These are phyloP conservation scores for Saraca asoca DNA, from an alignment of 331 rosid genomes.

Conservation along the genomic window DNA sequence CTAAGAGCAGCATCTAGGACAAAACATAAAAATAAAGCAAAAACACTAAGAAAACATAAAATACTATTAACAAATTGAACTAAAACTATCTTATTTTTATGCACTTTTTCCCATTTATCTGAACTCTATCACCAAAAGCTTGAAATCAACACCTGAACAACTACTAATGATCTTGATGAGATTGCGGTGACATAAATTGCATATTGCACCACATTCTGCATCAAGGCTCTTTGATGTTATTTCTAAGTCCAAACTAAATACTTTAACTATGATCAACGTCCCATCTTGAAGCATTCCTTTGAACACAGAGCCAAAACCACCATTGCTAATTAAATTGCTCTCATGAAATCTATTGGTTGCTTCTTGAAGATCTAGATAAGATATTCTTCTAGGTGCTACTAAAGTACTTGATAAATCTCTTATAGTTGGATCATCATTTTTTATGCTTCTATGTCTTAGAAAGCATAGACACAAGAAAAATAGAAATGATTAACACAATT, in stretches of 20 bases:
- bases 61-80: too few relatives aligned
- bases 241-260: slow-evolving; percentile 18
- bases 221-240: background rate
- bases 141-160: slow-evolving; percentile 13
- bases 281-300: slow-evolving; percentile 28
- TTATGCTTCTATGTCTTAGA: background rate
- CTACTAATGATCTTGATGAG: slow-evolving; percentile 7
- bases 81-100: too few relatives aligned
- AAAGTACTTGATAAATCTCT: background rate
- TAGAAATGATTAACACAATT: background rate
- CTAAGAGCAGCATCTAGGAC: too few relatives aligned
- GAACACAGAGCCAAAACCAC: slow-evolving; percentile 30
- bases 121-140: slow-evolving; percentile 8
- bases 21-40: too few relatives aligned
- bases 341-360: slow-evolving; percentile 33
- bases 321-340: slow-evolving; percentile 25
- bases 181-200: slow-evolving; percentile 13
- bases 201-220: slow-evolving; percentile 6
- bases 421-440: background rate
- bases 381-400: slow-evolving; percentile 8
- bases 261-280: slow-evolving; percentile 24
- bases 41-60: too few relatives aligned
- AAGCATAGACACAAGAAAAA: background rate
- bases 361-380: slow-evolving; percentile 16
- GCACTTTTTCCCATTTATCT: slow-evolving; percentile 30